Evolutionary conservation across 1,139 yeast genomes (phyloP).

Genomic region (Blastobotrys aristatus): DNA sequence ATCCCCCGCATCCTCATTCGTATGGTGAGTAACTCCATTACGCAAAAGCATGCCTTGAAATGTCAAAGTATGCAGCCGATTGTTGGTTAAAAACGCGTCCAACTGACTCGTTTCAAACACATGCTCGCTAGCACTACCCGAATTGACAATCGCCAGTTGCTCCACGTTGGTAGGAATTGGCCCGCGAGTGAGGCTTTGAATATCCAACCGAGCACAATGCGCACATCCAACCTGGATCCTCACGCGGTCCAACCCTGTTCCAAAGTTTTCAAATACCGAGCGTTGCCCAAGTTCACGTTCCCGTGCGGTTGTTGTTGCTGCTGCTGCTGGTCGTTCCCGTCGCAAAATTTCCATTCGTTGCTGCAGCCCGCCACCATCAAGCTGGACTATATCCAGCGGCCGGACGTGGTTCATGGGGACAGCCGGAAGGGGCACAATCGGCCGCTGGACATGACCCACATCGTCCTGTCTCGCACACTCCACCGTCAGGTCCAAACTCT

Average conservation of each 20-base stretch:
- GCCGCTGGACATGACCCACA: not conserved
- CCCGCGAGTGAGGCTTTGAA: not conserved
- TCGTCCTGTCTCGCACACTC: not conserved
- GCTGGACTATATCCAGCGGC: not conserved
- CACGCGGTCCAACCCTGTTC: not conserved
- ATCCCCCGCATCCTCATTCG: too few relatives aligned
- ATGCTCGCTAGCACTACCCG: not conserved
- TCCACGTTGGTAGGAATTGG: not conserved
- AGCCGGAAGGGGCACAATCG: not conserved
- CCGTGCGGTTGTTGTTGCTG: too few relatives aligned
- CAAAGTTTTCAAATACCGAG: not conserved
- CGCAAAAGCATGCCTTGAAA: conserved; percentile 7
- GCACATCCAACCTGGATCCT: conserved; percentile 2
- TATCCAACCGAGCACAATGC: conserved; percentile 6
- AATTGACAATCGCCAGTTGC: not conserved
- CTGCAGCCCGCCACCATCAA: not conserved
- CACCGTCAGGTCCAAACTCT: not conserved
- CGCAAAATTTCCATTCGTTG: not conserved
- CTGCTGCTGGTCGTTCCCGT: not conserved
- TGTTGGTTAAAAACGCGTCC: not conserved
- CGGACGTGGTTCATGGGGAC: not conserved
- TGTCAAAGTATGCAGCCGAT: not conserved
- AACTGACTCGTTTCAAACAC: conserved; percentile 4
- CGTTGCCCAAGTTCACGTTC: not conserved
- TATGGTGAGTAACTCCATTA: not conserved